Evolutionary conservation across 1,284 basidiomycete species (phyloP), one percentile per base, ranked within the genome.

Genomic region (Austroboletus niveus): DNA sequence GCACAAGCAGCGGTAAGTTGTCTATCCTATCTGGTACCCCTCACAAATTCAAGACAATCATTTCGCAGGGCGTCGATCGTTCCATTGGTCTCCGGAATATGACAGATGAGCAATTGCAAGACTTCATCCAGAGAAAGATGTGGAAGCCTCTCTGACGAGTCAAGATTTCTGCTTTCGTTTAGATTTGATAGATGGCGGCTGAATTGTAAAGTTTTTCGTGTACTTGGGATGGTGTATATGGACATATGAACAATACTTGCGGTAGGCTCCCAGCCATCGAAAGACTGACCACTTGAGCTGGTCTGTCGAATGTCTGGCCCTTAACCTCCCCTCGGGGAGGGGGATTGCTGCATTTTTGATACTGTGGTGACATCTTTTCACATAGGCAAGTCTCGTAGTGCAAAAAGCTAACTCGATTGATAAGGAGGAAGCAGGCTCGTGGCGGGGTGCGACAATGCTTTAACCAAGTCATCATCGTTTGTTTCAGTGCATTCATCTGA

Each of bases 1-100:
- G 89, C 92, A 32, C 91, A 94, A 68, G 79, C 81, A 60, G 85
- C 81, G 52, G 87, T 85, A 59, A 56, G 80, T 73, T 3, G 3
- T 8, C n/a, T 9, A 5, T 42, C 17, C 27, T 43, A 47, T 22
- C 15, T 39, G 34, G 15, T 12, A 35, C 17, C 38, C 20, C 27
- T 6, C 22, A 1, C 15, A 22, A n/a, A 11, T 35, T 53, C 24
- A 52, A 11, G 12, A 29, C 36, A 15, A 34, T 24, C 35, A 38
- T 48, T 17, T 49, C 39, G 2, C 55, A 84, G 83, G 76, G 75
- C 51, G 85, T 88, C 30, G 86, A 88, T 63, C 76, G 75, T 38
- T 76, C 78, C 36, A 57, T 64, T 5, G 74, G 76, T 46, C 75
- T 92, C n/a, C 76, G 82, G 41, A 60, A 61, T 15, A 74, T 84